Base-by-base conservation (phyloP, 2,329 filamentous ascomycete species). In the Ascochyta viciae-villosae region DNA sequence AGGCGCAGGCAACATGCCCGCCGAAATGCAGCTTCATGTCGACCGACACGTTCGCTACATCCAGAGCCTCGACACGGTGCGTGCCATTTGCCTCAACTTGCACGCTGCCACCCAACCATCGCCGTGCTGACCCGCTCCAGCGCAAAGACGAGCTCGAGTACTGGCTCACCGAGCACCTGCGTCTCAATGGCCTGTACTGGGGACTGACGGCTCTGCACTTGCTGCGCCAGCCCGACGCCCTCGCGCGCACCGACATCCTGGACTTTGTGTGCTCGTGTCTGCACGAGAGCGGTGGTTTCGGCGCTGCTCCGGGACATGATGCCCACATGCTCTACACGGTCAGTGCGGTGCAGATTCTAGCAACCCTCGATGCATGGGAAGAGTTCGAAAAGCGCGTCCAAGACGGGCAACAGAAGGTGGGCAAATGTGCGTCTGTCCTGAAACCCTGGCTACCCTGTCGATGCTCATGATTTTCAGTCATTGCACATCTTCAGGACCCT, bases 121-220 rank as follows among this genome's bases (percentile, higher is more conserved):
- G 55, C 61, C 58, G 67, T 71, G 70, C 78, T 79, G 71, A 81
- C 69, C 58, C 60, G 70, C 66, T 70, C 67, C 78, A 89, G 87
- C 89, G 90, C 73, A 92, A 90, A 80, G 92, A 98, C 82, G 91
- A 97, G 78, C 88, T 96, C 67, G 92, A 97, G 76, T 99, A 98
- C 81, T 97, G 94, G 90, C 83, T 98, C 73, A 99, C 95, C 13
- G 94, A 99, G 78, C 95, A 99, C 75, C 83, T 99, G 64, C 92
- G 95, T 58, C 85, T 99, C 54, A 97, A 95, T 74, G 95, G 95
- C 40, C 85, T 99, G 43, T 99, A 99, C 78, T 99, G 95, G 95
- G 95, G 95, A 13, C 79, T 99, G 54, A 95, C 89, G 6, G 89
- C 94, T 6, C 84, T 98, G 37, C 90, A 96, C 80, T 83, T 98